A percentile compares a stretch with the other conserved stretches of the same genome.
Conservation (phyloP, 228 moss, liverwort and hornwort genomes). For the Sphagnum fallax region DNA sequence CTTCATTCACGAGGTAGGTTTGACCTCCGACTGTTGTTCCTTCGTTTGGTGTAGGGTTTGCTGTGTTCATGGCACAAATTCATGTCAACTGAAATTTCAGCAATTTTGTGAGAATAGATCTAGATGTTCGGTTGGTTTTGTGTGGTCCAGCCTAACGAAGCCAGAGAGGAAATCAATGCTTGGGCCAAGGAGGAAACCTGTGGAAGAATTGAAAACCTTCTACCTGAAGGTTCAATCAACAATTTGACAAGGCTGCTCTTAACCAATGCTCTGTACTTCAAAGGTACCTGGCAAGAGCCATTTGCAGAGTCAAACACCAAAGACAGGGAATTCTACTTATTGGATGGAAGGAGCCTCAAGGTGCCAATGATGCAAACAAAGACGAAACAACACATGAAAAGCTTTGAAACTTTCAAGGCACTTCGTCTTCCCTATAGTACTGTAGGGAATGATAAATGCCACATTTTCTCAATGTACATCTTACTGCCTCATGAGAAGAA, state of each 20-base stretch:
- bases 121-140: no score
- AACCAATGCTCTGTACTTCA: constrained; percentile 87
- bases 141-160: constrained; percentile 59
- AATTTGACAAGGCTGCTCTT: constrained; percentile 46
- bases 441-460: constrained; percentile 41
- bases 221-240: constrained; percentile 53
- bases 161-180: constrained; percentile 42
- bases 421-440: constrained; percentile 54
- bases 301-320: constrained; percentile 49
- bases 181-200: constrained; percentile 68
- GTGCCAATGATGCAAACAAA: constrained; percentile 60
- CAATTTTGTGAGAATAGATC: no score
- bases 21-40: background rate
- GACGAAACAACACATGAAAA: constrained; percentile 47
- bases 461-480: constrained; percentile 67
- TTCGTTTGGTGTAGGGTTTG: background rate
- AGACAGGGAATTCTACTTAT: constrained; percentile 50
- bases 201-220: constrained; percentile 67
- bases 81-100: no score
- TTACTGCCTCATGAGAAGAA: constrained; percentile 61
- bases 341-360: constrained; percentile 59
- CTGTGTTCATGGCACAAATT: background rate
- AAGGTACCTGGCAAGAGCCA: constrained; percentile 71
- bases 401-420: constrained; percentile 46
- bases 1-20: constrained; percentile 60